Evolutionary conservation across 1,139 yeast genomes (phyloP).

Genomic region (Scheffersomyces lignicola): DNA sequence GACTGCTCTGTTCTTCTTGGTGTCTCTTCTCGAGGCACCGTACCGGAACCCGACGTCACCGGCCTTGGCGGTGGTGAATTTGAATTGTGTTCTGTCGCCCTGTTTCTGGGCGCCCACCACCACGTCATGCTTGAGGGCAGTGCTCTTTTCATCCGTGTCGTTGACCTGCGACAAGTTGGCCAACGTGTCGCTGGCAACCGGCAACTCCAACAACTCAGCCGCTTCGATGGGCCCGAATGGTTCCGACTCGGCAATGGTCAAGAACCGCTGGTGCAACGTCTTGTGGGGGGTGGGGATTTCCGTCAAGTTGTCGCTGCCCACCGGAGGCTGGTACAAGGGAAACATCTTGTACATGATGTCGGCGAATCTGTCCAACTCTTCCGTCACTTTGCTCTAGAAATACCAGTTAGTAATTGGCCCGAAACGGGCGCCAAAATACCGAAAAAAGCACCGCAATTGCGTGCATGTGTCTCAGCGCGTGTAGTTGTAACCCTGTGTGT

Average conservation of each 20-base stretch:
- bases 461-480: slow-evolving; percentile 8
- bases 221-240: slow-evolving; percentile 98
- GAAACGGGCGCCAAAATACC: no score
- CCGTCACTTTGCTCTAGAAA: slow-evolving; percentile 40
- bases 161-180: slow-evolving; percentile 62
- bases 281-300: slow-evolving; percentile 92
- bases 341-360: slow-evolving; percentile 73
- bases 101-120: slow-evolving; percentile 51
- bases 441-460: no score
- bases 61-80: slow-evolving; percentile 72
- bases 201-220: slow-evolving; percentile 78
- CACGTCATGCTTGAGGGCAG: slow-evolving; percentile 27
- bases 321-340: slow-evolving; percentile 59
- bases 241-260: slow-evolving; percentile 89
- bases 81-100: slow-evolving; percentile 66
- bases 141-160: slow-evolving; percentile 32
- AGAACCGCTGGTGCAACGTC: slow-evolving; percentile 78
- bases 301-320: slow-evolving; percentile 68
- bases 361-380: slow-evolving; percentile 58
- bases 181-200: slow-evolving; percentile 80
- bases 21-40: slow-evolving; percentile 88
- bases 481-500: slow-evolving; percentile 52
- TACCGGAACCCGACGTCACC: slow-evolving; percentile 90
- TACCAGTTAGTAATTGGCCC: slow-evolving; percentile 36
- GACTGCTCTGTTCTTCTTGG: slow-evolving; percentile 79